These are phyloP conservation scores for Trypanosoma theileri DNA, from an alignment of 208 protist species.

Conservation along the genomic window DNA sequence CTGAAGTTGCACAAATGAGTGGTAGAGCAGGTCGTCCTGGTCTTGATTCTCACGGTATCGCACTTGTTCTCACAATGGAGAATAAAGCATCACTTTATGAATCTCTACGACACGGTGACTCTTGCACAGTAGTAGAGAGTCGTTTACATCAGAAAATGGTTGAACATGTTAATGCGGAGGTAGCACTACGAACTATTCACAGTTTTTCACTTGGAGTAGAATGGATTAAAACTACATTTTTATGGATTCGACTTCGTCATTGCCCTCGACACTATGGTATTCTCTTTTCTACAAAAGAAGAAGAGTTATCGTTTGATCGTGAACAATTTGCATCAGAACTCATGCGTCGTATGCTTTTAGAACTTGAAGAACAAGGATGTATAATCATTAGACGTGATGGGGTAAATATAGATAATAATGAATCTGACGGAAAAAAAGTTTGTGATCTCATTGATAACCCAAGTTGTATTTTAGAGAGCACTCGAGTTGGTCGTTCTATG, in stretches of 20 bases:
- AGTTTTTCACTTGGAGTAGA: constrained; percentile 61
- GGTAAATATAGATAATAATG: neutral
- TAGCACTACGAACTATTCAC: constrained; percentile 88
- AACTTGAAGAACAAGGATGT: constrained; percentile 63
- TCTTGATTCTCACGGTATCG: constrained; percentile 80
- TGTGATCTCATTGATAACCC: neutral
- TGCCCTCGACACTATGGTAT: constrained; percentile 80
- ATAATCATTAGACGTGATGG: constrained; percentile 22
- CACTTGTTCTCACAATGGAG: constrained; percentile 88
- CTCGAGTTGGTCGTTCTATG: constrained; percentile 63
- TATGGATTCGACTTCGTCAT: constrained; percentile 77
- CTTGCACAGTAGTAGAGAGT: constrained; percentile 65
- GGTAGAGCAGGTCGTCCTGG: constrained; percentile 89
- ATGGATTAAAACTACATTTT: constrained; percentile 92
- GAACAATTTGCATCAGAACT: constrained; percentile 59
- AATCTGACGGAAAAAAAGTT: neutral
- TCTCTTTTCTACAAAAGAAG: constrained; percentile 43
- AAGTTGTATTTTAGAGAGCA: constrained; percentile 30
- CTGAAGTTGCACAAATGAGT: constrained; percentile 99
- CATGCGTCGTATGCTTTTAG: constrained; percentile 61
- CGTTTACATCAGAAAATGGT: constrained; percentile 85
- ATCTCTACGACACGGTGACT: constrained; percentile 45
- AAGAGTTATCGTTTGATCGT: constrained; percentile 47
- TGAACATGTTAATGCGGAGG: constrained; percentile 94
- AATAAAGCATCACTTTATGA: constrained; percentile 60